Evolutionary conservation across 2,329 filamentous ascomycete species (phyloP), one percentile per base, ranked within the genome.

Genomic region (Emmonsia crescens): DNA sequence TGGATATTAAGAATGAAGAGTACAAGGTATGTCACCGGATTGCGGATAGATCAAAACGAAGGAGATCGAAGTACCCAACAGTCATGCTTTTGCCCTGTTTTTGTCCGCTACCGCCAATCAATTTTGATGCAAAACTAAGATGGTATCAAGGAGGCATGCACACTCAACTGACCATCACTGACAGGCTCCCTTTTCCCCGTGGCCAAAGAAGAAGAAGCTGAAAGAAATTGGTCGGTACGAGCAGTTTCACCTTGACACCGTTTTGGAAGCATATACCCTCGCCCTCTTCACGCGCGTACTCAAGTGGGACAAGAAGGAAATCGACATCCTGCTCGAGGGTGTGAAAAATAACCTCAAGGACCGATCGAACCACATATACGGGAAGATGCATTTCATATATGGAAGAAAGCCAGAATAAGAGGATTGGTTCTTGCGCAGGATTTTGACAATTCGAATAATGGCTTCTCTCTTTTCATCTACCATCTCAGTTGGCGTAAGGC

Each of bases 1-100:
- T 76, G 54, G 77, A 83, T 59, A 77, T 85, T 51, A 16, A 75
- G 77, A 60, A 74, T 84, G 66, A 71, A 72, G 3, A 78, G 80
- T 19, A 80, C 78, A 0, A 83, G 83, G 0, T 85, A 85, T 64
- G 72, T 75, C 16, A 44, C 16, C 49, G 76, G 83, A 59, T 77
- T 85, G 0, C 70, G 8, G 24, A 5, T 14, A 12, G 14, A 19
- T 52, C 10, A 16, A 52, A 52, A 52, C 21, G 16, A 31, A 19
- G 27, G 48, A 31, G 27, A 29, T 29, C 24, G 6, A 52, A 52
- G 10, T 33, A 8, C 2, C 27, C 38, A n/a, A 14, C 24, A 19
- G 14, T 4, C 27, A 19, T 27, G 21, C 5, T 52, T 24, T 24
- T 49, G 24, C 21, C n/a, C n/a, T n/a, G 4, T 3, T 51, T 51